Conservation (phyloP, 2,329 filamentous ascomycete genomes). For the Coleophoma cylindrospora region DNA sequence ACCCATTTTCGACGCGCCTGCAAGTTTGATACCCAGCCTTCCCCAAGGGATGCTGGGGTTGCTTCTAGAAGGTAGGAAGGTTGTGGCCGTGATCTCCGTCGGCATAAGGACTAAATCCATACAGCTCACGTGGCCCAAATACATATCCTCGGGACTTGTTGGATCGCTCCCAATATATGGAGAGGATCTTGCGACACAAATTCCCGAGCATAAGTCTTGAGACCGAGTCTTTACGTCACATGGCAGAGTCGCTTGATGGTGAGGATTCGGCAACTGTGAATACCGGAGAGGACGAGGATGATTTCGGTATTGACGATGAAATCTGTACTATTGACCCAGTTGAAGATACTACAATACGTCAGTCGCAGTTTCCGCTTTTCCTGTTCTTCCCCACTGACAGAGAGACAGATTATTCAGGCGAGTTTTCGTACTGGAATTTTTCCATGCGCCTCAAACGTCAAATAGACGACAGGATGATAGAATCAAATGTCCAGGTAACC, state of each 20-base stretch:
- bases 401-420: constrained; percentile 41
- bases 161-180: constrained; percentile 35
- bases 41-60: constrained; percentile 25
- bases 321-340: constrained; percentile 35
- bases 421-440: constrained; percentile 39
- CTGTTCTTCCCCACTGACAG: neutral
- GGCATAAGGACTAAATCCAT: neutral
- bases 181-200: constrained; percentile 42
- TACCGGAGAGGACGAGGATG: constrained; percentile 15
- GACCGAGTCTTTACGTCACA: constrained; percentile 33
- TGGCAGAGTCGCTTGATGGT: constrained; percentile 33
- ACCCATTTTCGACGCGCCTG: constrained; percentile 45
- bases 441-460: constrained; percentile 38
- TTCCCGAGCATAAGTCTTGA: constrained; percentile 38
- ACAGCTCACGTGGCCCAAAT: constrained; percentile 24
- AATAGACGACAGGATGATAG: constrained; percentile 36
- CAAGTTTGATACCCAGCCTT: constrained; percentile 37
- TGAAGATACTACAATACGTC: constrained; percentile 36
- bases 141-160: constrained; percentile 1
- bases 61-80: neutral
- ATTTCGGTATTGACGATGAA: constrained; percentile 28
- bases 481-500: constrained; percentile 6
- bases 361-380: neutral
- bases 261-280: constrained; percentile 13
- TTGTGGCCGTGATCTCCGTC: neutral